These are phyloP conservation scores for Talaromyces sp. DNA, from an alignment of 2,329 filamentous ascomycete genomes.

Conservation along the genomic window DNA sequence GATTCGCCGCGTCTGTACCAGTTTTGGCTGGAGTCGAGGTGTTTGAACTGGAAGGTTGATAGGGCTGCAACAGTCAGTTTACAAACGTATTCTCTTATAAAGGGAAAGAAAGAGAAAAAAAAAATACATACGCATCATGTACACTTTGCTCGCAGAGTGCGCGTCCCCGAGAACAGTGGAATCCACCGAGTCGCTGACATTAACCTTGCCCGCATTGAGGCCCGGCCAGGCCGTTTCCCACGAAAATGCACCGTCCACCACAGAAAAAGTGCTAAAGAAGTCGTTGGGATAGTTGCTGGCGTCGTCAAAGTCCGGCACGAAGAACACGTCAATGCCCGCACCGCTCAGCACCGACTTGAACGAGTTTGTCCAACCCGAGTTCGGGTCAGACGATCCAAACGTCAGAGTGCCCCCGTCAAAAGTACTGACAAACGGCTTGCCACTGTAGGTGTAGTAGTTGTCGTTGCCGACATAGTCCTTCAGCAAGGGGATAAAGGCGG, in stretches of 20 bases:
- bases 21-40: slow-evolving; percentile 23
- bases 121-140: slow-evolving; percentile 31
- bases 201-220: slow-evolving; percentile 15
- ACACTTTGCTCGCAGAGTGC: slow-evolving; percentile 24
- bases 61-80: slow-evolving; percentile 11
- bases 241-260: slow-evolving; percentile 31
- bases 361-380: slow-evolving; percentile 7
- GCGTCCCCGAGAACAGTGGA: slow-evolving; percentile 23
- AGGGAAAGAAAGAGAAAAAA: not conserved
- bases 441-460: slow-evolving; percentile 25
- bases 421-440: slow-evolving; percentile 26
- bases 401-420: slow-evolving; percentile 23
- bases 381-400: slow-evolving; percentile 16
- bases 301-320: slow-evolving; percentile 28
- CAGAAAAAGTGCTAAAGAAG: slow-evolving; percentile 20
- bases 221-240: slow-evolving; percentile 33
- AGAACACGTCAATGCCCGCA: slow-evolving; percentile 22
- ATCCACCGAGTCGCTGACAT: slow-evolving; percentile 25
- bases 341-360: slow-evolving; percentile 19
- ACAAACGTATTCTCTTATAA: not conserved
- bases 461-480: slow-evolving; percentile 16
- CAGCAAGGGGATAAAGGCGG: slow-evolving; percentile 22
- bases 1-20: slow-evolving; percentile 34
- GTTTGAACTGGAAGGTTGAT: slow-evolving; percentile 36
- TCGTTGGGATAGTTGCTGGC: slow-evolving; percentile 13